Conservation (phyloP, 352 stramenopile genomes). For the Globisporangium heterothallicum region DNA sequence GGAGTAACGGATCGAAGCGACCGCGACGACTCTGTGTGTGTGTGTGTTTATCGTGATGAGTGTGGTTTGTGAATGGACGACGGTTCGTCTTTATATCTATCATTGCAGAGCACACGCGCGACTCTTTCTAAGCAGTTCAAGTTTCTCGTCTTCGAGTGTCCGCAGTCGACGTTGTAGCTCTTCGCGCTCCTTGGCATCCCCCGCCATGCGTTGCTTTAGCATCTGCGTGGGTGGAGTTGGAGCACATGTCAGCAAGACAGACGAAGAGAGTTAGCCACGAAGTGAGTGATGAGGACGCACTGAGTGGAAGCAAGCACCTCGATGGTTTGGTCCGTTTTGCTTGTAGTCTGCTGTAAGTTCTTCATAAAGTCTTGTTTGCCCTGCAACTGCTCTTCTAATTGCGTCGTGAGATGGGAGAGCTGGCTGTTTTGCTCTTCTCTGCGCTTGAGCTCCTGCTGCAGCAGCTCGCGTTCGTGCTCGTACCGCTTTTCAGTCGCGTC, state of each 20-base stretch:
- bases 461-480: slow-evolving; percentile 19
- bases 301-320: slow-evolving; percentile 22
- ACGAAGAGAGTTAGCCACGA: not conserved
- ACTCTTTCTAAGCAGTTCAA: slow-evolving; percentile 51
- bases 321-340: slow-evolving; percentile 39
- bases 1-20: not conserved
- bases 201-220: slow-evolving; percentile 33
- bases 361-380: slow-evolving; percentile 23
- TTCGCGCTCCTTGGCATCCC: slow-evolving; percentile 48
- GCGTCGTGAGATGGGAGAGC: slow-evolving; percentile 20
- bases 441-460: slow-evolving; percentile 20
- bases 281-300: not conserved
- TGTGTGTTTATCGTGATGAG: not conserved
- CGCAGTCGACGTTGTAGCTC: slow-evolving; percentile 46
- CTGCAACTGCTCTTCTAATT: slow-evolving; percentile 29
- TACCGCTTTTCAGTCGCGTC: slow-evolving; percentile 21
- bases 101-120: slow-evolving; percentile 48
- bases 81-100: slow-evolving; percentile 1
- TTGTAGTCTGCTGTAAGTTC: slow-evolving; percentile 28
- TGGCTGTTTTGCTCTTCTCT: slow-evolving; percentile 28
- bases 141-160: slow-evolving; percentile 51
- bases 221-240: slow-evolving; percentile 19
- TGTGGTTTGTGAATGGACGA: no score
- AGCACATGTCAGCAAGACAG: not conserved
- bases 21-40: not conserved